A percentile compares a stretch with the other conserved stretches of the same genome.
Evolutionary conservation across 1,284 basidiomycete genomes (phyloP).

Genomic region (Sparassis latifolia): DNA sequence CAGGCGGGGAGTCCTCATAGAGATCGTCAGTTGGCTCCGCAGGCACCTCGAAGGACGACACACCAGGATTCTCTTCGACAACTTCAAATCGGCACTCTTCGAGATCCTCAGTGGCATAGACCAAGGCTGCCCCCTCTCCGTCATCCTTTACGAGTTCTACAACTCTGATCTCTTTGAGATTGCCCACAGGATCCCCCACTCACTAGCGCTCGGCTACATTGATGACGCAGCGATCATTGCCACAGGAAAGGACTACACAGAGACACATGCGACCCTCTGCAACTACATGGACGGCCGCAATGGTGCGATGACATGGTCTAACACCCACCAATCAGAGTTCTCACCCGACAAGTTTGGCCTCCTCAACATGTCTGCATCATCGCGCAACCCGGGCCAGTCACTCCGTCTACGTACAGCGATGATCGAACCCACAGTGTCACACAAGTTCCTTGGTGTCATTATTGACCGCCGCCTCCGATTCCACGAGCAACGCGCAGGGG

Average conservation of each 20-base stretch:
- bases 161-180: constrained; percentile 13
- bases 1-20: constrained; percentile 19
- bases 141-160: constrained; percentile 28
- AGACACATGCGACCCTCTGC: constrained; percentile 13
- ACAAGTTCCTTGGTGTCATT: not conserved
- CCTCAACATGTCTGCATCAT: not conserved
- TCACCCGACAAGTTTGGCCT: constrained; percentile 18
- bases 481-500: not conserved
- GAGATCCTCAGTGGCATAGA: constrained; percentile 24
- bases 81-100: constrained; percentile 20
- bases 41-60: constrained; percentile 9
- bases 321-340: constrained; percentile 10
- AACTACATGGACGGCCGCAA: constrained; percentile 8
- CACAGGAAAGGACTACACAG: constrained; percentile 6
- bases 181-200: constrained; percentile 6
- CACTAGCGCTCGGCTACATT: constrained; percentile 11
- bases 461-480: not conserved
- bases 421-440: not conserved
- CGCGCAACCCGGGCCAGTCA: not conserved
- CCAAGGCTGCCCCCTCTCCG: constrained; percentile 29
- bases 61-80: constrained; percentile 20
- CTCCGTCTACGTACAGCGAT: not conserved
- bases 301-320: not conserved
- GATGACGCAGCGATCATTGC: constrained; percentile 12
- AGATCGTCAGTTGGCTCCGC: constrained; percentile 18